These are phyloP conservation scores for Excoecaria agallocha DNA, from an alignment of 345 rosid species.

Conservation along the genomic window DNA sequence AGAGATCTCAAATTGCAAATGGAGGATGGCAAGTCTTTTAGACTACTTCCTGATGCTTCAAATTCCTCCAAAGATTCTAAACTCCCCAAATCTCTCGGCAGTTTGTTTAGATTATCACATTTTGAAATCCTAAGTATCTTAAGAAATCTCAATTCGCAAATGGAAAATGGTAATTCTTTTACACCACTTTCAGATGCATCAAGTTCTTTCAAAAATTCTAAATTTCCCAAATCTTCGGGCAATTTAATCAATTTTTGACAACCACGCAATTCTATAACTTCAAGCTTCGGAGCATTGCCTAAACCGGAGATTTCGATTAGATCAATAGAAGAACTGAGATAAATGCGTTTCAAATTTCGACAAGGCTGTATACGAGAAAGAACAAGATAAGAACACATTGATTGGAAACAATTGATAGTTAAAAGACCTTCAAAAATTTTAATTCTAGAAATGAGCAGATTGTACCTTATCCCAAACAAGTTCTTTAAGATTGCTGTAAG, in stretches of 20 bases:
- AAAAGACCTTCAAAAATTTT: background rate
- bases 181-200: background rate
- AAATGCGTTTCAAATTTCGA: slow-evolving; percentile 1
- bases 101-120: no score
- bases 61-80: background rate
- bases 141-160: background rate
- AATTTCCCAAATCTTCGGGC: background rate
- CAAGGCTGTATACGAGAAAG: background rate
- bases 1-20: background rate
- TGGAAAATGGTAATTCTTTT: background rate
- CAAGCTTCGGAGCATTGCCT: background rate
- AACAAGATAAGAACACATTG: background rate
- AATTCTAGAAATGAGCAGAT: background rate
- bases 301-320: background rate
- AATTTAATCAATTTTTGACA: background rate
- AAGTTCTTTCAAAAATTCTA: background rate
- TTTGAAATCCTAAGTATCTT: background rate
- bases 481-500: background rate
- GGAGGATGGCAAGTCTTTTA: background rate
- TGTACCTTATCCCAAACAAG: slow-evolving; percentile 8
- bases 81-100: background rate
- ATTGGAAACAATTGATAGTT: background rate
- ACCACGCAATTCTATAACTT: background rate
- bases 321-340: background rate
- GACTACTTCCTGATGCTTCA: background rate